Base-by-base conservation (phyloP, 2,329 filamentous ascomycete species). In the Daldinia sp. region DNA sequence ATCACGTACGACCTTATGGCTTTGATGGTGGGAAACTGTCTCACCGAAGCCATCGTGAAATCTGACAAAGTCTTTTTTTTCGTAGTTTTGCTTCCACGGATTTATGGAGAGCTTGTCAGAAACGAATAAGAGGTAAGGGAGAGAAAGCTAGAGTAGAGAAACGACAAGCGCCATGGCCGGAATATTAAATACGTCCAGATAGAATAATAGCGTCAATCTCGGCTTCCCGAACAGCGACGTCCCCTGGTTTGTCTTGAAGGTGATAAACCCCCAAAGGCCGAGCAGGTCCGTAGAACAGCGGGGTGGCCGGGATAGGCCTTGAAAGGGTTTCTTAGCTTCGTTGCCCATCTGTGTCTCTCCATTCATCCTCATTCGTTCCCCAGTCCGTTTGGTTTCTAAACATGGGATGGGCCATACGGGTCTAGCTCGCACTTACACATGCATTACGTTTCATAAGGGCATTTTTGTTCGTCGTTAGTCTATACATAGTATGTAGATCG, bases 1-100 rank as follows among this genome's bases (percentile, higher is more conserved):
- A 93, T 91, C 66, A 94, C 85, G 76, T 88, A 94, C 39, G 92
- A 93, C 75, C 90, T 85, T 67, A 95, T 82, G 77, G 89, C 87
- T 81, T 92, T 93, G 83, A 95, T 93, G 62, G 86, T 91, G 53
- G 92, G 92, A 74, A 94, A 94, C 6, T 84, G 77, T 72, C 81
- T 83, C 67, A 85, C 85, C 73, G 82, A 81, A 72, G 83, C 78
- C 85, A 87, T 87, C 59, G 37, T 51, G 57, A 33, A 56, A 6
- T 55, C 60, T 51, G 15, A 55, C 5, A 44, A 59, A 46, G 37
- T 56, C 6, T 39, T 35, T 55, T 39, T 35, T 55, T 48, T 55
- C 10, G 35, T 7, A 37, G 28, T 28, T 28, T 39, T 39, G 33
- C 30, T 55, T 12, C 56, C 13, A 42, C 28, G 0, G 6, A 26